Evolutionary conservation across 179 eudicot genomes (phyloP), one percentile per base, ranked within the genome.

Genomic region (Silene noctiflora): DNA sequence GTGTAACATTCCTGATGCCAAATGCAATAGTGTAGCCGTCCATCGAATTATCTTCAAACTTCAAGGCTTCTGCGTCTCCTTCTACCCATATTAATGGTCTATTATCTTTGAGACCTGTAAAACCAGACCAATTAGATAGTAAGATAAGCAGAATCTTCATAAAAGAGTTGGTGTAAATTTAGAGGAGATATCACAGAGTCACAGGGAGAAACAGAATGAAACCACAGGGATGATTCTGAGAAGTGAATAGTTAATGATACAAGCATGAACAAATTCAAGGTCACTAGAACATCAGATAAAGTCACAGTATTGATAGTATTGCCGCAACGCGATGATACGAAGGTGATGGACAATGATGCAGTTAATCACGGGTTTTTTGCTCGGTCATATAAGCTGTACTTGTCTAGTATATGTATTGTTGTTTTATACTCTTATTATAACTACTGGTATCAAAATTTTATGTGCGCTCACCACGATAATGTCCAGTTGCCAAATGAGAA

Each of bases 1-100:
- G 98, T n/a, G 98, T 94, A 55, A 94, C 98, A 71, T 94, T 94
- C 81, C 98, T 87, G 65, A 94, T 92, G 60, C 98, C 98, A 83
- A 94, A 94, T 56, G 97, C 98, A 82, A 94, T 89, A 63, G 98
- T 92, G 77, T 90, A 94, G 72, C 96, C 96, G 75, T 94, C 98
- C 97, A 94, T 89, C 35, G 98, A 89, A 78, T 83, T 68, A 77
- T 90, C 88, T 78, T 88, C 93, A 76, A 94, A 90, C 76, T 75
- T 82, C 76, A 94, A 81, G 35, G 89, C 84, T 86, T 90, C 96
- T 39, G 98, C 98, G 83, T 94, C 93, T 76, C 97, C 98, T 81
- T 94, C 94, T 78, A 94, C 91, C 98, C 98, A 94, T 76, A 88
- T 71, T 60, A 94, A 90, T 53, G 96, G 88, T 66, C 76, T 79